Percentiles rank a stretch among this genome's conserved stretches.
Evolutionary conservation across 805 yeast genomes (phyloP).

Genomic region (Ogataea nitratoaversa): DNA sequence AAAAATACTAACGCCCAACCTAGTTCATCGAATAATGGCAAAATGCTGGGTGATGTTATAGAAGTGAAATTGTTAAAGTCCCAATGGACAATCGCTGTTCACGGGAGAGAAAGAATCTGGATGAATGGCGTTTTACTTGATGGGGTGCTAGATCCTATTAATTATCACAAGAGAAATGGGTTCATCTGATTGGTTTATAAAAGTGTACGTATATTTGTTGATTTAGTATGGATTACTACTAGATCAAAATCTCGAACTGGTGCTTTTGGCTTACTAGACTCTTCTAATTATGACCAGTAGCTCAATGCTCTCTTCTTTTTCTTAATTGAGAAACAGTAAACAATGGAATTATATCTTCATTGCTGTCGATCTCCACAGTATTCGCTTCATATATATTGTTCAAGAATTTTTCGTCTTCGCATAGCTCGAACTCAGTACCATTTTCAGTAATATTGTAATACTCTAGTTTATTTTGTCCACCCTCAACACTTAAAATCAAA

Average conservation of each 20-base stretch:
- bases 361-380: constrained; percentile 31
- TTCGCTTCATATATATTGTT: constrained; percentile 31
- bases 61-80: constrained; percentile 39
- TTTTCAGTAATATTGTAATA: constrained; percentile 22
- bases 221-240: no score
- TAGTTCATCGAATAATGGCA: no score
- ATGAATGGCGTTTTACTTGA: constrained; percentile 23
- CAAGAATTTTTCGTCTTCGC: constrained; percentile 21
- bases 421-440: constrained; percentile 15
- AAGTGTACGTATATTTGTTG: neutral
- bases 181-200: constrained; percentile 16
- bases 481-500: constrained; percentile 25
- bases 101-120: constrained; percentile 20
- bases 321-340: constrained; percentile 50
- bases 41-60: constrained; percentile 39
- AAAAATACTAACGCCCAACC: no score
- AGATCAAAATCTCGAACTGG: no score
- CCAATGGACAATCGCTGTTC: constrained; percentile 36
- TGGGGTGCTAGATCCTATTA: constrained; percentile 25
- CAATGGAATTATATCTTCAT: constrained; percentile 45
- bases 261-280: no score
- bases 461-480: constrained; percentile 18
- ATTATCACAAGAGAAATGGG: constrained; percentile 20
- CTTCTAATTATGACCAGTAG: no score
- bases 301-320: constrained; percentile 61